These are phyloP conservation scores for Ganoderma lucidum DNA, from an alignment of 1,284 basidiomycete species.

Conservation along the genomic window DNA sequence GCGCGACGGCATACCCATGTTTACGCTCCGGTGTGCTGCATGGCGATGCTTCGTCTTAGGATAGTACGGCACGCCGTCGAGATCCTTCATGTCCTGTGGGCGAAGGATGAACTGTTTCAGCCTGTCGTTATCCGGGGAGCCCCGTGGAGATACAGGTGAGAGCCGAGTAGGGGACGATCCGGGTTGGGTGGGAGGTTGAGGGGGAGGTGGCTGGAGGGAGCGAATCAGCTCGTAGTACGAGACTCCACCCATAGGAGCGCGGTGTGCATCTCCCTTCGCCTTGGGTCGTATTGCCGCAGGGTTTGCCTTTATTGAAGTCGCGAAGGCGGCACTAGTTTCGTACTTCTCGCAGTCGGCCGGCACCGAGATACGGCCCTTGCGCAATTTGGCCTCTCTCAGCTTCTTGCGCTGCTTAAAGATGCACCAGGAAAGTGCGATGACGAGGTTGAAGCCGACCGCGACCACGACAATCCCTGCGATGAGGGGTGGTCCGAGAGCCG, in stretches of 20 bases:
- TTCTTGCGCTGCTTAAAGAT: conserved; percentile 25
- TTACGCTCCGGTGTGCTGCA: conserved; percentile 18
- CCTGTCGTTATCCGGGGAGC: conserved; percentile 17
- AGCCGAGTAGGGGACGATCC: conserved; percentile 16
- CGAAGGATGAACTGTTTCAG: conserved; percentile 26
- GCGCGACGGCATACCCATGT: conserved; percentile 14
- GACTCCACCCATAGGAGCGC: conserved; percentile 12
- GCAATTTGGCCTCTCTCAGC: conserved; percentile 15
- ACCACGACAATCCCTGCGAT: conserved; percentile 35
- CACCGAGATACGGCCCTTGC: conserved; percentile 21
- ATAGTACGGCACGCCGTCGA: conserved; percentile 24
- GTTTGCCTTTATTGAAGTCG: conserved; percentile 17
- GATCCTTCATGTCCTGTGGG: conserved; percentile 28
- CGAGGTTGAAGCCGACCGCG: conserved; percentile 34
- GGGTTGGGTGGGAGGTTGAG: conserved; percentile 12
- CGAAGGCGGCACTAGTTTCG: conserved; percentile 26
- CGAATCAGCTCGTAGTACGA: conserved; percentile 31
- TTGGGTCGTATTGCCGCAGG: conserved; percentile 9
- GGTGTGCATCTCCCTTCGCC: conserved; percentile 8
- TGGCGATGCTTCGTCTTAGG: conserved; percentile 24
- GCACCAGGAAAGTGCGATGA: conserved; percentile 33
- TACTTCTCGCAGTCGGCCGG: conserved; percentile 28
- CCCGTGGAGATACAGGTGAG: conserved; percentile 24
- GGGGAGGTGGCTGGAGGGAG: conserved; percentile 19
- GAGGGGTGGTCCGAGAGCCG: conserved; percentile 25